Evolutionary conservation across 768 basidiomycete species (phyloP), one percentile per base, ranked within the genome.

Genomic region (Phlebiopsis gigantea): DNA sequence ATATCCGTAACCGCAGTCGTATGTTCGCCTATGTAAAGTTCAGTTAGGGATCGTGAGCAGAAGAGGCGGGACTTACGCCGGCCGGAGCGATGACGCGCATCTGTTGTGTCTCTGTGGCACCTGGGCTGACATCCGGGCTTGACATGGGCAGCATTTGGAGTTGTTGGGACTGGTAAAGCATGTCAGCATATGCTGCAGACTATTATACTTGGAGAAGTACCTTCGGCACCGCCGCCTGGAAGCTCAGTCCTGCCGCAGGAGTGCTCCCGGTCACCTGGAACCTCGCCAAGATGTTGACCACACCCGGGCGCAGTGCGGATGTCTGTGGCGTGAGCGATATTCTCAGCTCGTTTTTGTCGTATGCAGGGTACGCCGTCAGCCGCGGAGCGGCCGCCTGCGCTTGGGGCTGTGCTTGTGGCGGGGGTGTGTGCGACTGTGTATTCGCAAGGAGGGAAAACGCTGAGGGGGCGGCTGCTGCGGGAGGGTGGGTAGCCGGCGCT

Each of bases 141-240:
- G 93, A 93, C 89, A 98, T 98, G 5, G 96, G 93, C 56, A 93
- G 78, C 96, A 99, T 99, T 70, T 98, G 95, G 55, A 99, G 71
- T 69, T 97, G 94, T 72, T 97, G 95, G 0, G 94, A 90, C 93
- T 98, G 66, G 2, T 46, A 5, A 29, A n/a, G n/a, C 42, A 12
- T 25, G 25, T 55, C 22, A 55, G 44, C 22, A 12, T 5, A 46
- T 50, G 34, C 21, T 42, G 39, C 22, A 43, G 34, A 56, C 12
- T 29, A 47, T 39, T 17, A 26, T 34, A 24, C 14, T 25, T 26
- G 14, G n/a, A 14, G 31, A n/a, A 21, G 57, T 58, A 93, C 94
- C 81, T 93, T 96, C 3, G 96, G 96, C 7, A 99, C 96, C 7
- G 96, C 97, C 41, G 94, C 97, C 69, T 98, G 97, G 77, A 99